Evolutionary conservation across 2,329 filamentous ascomycete species (phyloP), one percentile per base, ranked within the genome.

Genomic region (Plectosphaerella sp.): DNA sequence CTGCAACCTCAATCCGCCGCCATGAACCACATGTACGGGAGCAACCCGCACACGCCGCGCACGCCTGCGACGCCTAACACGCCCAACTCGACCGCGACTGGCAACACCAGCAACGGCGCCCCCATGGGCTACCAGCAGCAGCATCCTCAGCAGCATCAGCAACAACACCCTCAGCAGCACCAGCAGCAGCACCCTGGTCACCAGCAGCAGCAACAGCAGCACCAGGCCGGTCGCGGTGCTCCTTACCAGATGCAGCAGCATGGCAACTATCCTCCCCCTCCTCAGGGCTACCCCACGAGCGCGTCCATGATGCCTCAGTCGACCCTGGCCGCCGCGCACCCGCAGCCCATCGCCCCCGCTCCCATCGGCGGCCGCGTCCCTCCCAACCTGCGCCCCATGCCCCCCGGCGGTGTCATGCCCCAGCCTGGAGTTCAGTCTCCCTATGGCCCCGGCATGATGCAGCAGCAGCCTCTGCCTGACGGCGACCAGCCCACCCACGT

Each of bases 401-500:
- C 87, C 14, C 80, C 86, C 1, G 82, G 82, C 59, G 86, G 82
- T 47, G 73, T 85, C 53, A 82, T 83, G 72, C 75, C 78, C 24
- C 80, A 83, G 66, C 72, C 75, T 9, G 78, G 78, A 37, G 74
- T 84, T 62, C 71, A 71, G 16, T 82, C 80, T 36, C 81, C 84
- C 7, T 88, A 87, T 62, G 81, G 78, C 50, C 79, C 80, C 56
- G 73, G 73, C 55, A 72, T 69, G 7, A 69, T 82, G 59, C 82
- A 85, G 78, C 73, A 76, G 51, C 80, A 75, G 65, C 77, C 74
- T 60, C 68, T 80, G 54, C 76, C 75, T 54, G 82, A 82, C 47
- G 72, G 70, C 35, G 83, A 86, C 12, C 83, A 86, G 62, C 89
- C 89, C 15, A 94, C 91, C 33, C 93, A 97, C 65, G 93, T 97